A percentile compares a stretch with the other conserved stretches of the same genome.
These are phyloP conservation scores for Sequoiadendron giganteum DNA, from an alignment of 75 land plant species.

Conservation along the genomic window DNA sequence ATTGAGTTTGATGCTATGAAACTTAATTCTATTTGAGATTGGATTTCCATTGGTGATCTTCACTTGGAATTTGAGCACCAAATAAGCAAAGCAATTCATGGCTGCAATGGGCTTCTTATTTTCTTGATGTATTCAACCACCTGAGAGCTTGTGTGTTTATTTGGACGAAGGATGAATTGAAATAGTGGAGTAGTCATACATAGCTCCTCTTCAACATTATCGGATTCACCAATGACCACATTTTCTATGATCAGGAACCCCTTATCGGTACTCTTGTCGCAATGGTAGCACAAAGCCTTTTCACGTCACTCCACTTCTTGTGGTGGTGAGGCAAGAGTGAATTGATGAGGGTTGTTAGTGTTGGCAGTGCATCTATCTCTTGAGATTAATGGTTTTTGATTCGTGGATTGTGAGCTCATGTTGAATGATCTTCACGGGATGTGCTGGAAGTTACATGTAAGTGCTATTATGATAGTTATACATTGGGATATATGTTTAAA, in stretches of 20 bases:
- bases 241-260: not conserved
- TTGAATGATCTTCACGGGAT: too few species aligned
- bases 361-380: not conserved
- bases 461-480: not conserved
- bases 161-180: not conserved
- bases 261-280: not conserved
- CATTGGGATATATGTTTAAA: too few species aligned
- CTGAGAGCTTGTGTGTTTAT: not conserved
- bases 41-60: not conserved
- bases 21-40: too few species aligned
- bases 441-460: too few species aligned
- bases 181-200: not conserved
- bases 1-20: not conserved
- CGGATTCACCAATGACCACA: not conserved
- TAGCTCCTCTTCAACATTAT: not conserved
- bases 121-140: not conserved
- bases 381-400: not conserved
- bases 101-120: too few species aligned
- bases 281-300: not conserved
- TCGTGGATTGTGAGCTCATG: too few species aligned
- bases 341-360: not conserved
- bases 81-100: not conserved
- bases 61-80: not conserved
- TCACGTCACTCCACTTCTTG: not conserved
- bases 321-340: not conserved